Base-by-base conservation (phyloP, 2,329 filamentous ascomycete species). In the Scytalidium lignicola region DNA sequence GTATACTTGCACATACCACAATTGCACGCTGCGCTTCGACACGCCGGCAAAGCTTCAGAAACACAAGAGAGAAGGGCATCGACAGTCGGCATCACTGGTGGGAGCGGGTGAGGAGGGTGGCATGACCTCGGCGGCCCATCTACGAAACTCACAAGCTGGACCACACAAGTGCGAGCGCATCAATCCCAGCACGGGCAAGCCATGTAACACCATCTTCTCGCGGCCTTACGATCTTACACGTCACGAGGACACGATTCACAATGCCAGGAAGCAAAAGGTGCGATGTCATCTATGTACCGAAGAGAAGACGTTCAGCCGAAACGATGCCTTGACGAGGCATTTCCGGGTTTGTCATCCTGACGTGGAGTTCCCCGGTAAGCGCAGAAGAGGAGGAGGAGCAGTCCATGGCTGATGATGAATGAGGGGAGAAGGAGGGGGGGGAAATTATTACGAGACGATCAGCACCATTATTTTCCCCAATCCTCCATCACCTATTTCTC, bases 171-270 rank as follows among this genome's bases (percentile, higher is more conserved):
- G 93, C 68, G 88, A 91, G 63, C 83, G 91, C 57, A 89, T 92
- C 70, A 97, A 97, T 68, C 92, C 92, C 1, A 92, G 88, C 55
- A 97, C 93, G 0, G 89, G 90, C 55, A 96, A 96, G 72, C 86
- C 90, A 0, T 97, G 93, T 78, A 92, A 89, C 65, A 95, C 90
- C 0, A 77, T 96, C 47, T 97, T 99, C 69, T 96, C 92, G 1
- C 78, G 93, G 18, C 93, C 93, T 1, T 99, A 99, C 74, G 93
- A 99, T 68, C 77, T 99, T 46, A 99, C 93, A 0, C 80, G 93
- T 19, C 93, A 99, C 65, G 93, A 99, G 67, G 92, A 96, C 58
- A 97, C 93, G 0, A 97, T 97, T 56, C 93, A 97, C 77, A 96
- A 96, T 60, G 85, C 84, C 1, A 83, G 88, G 61, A 96, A 96